Evolutionary conservation across 768 basidiomycete species (phyloP), one percentile per base, ranked within the genome.

Genomic region (Rickenella mellea): DNA sequence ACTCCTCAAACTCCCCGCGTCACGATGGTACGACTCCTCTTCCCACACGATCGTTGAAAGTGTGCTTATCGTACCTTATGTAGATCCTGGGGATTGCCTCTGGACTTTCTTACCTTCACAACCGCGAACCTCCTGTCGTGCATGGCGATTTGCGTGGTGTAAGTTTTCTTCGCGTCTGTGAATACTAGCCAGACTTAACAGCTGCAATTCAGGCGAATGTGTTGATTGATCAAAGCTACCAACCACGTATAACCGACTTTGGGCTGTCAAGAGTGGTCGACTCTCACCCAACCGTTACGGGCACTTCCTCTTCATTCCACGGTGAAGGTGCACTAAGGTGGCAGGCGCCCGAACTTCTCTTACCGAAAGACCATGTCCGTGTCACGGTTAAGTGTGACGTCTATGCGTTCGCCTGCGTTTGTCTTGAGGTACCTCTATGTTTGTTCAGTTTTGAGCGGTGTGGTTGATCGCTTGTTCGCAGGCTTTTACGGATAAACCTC

Each of bases 101-200:
- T 29, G 61, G 55, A 9, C 44, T 62, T 3, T 25, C 47, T 1
- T 59, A 59, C 39, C 43, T 62, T 7, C 59, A 59, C 28, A 26
- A 9, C 8, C 44, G 39, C 12, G 21, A 39, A 15, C 41, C 44
- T 4, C 27, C 46, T 4, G 37, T 60, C 5, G 38, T 58, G 7
- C 58, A 61, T 46, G 60, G 56, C 6, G 57, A 63, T 40, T 35
- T 62, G 9, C 51, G 56, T 21, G 50, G 50, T 4, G 56, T 54
- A 27, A 40, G 49, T 40, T 20, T 6, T 36, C 12, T 10, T 36
- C 4, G 5, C 4, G 35, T 42, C 6, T 30, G 43, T 40, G 38
- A 6, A n/a, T 11, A 30, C 26, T 20, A 19, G 39, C 14, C 19
- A 6, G 6, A 2, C 6, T 30, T 39, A 15, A 14, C 21, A n/a